These are phyloP conservation scores for Plasmodium vivax DNA, from an alignment of 169 alveolate genomes.

Conservation along the genomic window DNA sequence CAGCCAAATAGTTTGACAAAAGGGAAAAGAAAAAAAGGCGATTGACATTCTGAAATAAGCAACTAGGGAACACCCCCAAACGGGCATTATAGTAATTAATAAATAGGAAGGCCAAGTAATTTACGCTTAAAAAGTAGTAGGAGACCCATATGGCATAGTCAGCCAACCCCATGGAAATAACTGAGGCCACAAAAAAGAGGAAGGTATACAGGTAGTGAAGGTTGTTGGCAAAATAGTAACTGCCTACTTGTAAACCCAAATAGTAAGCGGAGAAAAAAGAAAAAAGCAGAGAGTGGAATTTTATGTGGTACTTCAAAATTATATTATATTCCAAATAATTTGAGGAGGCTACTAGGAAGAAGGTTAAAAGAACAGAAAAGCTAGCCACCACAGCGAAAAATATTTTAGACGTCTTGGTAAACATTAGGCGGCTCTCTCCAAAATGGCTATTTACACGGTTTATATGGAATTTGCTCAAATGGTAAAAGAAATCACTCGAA, in stretches of 20 bases:
- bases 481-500: constrained; percentile 51
- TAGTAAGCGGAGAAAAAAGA: constrained; percentile 60
- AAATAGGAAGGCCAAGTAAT: constrained; percentile 23
- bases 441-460: constrained; percentile 19
- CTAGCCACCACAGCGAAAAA: constrained; percentile 57
- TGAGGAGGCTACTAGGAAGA: constrained; percentile 47
- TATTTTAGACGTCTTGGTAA: constrained; percentile 64
- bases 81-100: constrained; percentile 40
- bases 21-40: constrained; percentile 29
- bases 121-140: constrained; percentile 27
- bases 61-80: constrained; percentile 19
- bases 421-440: constrained; percentile 7
- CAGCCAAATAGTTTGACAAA: constrained; percentile 38
- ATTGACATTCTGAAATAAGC: constrained; percentile 35
- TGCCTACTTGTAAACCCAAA: constrained; percentile 52
- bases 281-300: constrained; percentile 51
- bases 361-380: constrained; percentile 32
- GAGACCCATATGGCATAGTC: constrained; percentile 61
- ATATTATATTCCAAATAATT: constrained; percentile 59
- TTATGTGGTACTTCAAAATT: constrained; percentile 56
- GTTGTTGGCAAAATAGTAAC: constrained; percentile 37
- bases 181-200: constrained; percentile 15
- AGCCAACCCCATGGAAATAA: constrained; percentile 38
- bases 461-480: constrained; percentile 39
- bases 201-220: constrained; percentile 8